Evolutionary conservation across 768 basidiomycete genomes (phyloP).

Genomic region (Pleurotus giganteus): DNA sequence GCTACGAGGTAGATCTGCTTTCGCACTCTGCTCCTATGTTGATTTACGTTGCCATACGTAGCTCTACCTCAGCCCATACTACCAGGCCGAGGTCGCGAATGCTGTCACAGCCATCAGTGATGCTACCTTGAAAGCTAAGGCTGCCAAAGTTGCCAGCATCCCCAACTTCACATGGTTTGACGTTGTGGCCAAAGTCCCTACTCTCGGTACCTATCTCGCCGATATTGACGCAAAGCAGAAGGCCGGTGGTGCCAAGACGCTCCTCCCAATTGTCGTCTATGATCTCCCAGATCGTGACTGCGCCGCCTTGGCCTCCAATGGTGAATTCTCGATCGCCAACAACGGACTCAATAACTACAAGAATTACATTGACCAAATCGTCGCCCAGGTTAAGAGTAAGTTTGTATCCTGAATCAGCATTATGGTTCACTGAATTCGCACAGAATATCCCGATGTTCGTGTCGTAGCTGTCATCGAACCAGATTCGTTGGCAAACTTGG

Average conservation of each 20-base stretch:
- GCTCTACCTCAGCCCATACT: conserved; percentile 55
- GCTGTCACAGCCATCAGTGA: conserved; percentile 50
- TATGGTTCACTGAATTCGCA: background rate
- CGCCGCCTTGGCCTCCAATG: conserved; percentile 62
- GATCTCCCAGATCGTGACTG: conserved; percentile 69
- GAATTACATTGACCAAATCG: conserved; percentile 61
- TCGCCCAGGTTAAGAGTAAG: conserved; percentile 52
- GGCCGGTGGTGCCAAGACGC: conserved; percentile 44
- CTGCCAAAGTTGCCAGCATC: conserved; percentile 50
- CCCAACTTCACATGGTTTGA: conserved; percentile 67
- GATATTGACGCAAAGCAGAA: conserved; percentile 46
- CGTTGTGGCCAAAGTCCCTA: conserved; percentile 50
- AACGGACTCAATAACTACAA: conserved; percentile 54
- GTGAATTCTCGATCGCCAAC: conserved; percentile 60
- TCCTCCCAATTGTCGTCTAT: conserved; percentile 53
- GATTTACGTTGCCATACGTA: conserved; percentile 16
- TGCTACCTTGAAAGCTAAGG: conserved; percentile 47
- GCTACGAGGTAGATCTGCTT: conserved; percentile 35
- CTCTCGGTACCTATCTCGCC: conserved; percentile 55
- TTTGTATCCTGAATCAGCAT: background rate
- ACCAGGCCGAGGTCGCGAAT: conserved; percentile 50
- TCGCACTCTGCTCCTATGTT: background rate
- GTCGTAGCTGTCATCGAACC: conserved; percentile 67
- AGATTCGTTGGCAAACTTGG: conserved; percentile 66
- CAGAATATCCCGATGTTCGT: conserved; percentile 57